Evolutionary conservation across 805 yeast species (phyloP).

Genomic region (Barnettozyma sp.): DNA sequence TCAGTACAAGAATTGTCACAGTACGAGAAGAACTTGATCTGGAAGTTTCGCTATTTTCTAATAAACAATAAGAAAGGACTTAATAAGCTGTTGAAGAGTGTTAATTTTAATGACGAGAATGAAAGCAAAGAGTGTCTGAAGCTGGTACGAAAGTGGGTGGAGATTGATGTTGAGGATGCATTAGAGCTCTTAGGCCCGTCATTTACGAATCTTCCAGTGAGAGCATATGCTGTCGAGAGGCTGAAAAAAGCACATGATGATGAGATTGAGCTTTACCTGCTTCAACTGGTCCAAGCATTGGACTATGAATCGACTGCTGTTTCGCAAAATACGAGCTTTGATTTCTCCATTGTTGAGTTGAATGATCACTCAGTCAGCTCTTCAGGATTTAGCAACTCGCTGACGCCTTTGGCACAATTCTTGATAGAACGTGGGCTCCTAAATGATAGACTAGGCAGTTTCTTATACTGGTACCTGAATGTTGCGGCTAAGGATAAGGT

Average conservation of each 20-base stretch:
- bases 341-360: slow-evolving; percentile 33
- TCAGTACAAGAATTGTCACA: slow-evolving; percentile 78
- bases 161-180: slow-evolving; percentile 77
- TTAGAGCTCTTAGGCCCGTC: slow-evolving; percentile 77
- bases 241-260: slow-evolving; percentile 69
- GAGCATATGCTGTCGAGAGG: slow-evolving; percentile 85
- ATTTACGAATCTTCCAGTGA: slow-evolving; percentile 63
- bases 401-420: slow-evolving; percentile 67
- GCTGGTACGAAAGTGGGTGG: slow-evolving; percentile 61
- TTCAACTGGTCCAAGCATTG: slow-evolving; percentile 88
- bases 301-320: slow-evolving; percentile 51
- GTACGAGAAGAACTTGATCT: slow-evolving; percentile 76
- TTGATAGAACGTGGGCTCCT: slow-evolving; percentile 63
- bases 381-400: slow-evolving; percentile 17
- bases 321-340: slow-evolving; percentile 20
- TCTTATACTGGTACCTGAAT: slow-evolving; percentile 84
- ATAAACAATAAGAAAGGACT: slow-evolving; percentile 60
- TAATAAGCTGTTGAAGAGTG: slow-evolving; percentile 79
- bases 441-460: slow-evolving; percentile 67
- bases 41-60: slow-evolving; percentile 85
- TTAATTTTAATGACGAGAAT: slow-evolving; percentile 78
- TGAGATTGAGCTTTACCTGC: slow-evolving; percentile 71
- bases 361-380: slow-evolving; percentile 23
- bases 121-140: slow-evolving; percentile 78
- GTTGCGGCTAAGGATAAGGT: slow-evolving; percentile 77